phyloP scores from a whole-genome alignment of 345 rosid species.

The Brassica carinata region DNA sequence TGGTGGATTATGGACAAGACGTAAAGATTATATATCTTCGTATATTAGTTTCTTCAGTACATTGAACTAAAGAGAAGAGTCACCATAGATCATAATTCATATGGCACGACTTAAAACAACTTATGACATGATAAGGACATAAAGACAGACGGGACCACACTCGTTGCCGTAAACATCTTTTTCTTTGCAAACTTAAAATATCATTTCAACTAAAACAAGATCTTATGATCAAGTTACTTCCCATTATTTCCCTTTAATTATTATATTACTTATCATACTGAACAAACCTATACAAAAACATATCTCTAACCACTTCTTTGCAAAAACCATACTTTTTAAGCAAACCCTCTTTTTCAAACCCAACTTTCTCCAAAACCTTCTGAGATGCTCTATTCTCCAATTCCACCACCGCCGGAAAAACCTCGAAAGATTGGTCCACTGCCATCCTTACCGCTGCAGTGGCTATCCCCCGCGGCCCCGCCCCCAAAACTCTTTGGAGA shows the following conservation, averaged over 20 bases:
- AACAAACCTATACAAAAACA: constrained; percentile 39
- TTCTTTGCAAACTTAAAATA: constrained; percentile 7
- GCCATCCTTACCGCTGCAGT: constrained; percentile 30
- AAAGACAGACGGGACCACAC: constrained; percentile 7
- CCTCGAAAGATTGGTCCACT: constrained; percentile 13
- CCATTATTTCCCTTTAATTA: neutral
- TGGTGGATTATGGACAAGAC: neutral
- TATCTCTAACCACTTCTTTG: constrained; percentile 56
- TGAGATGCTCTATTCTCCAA: constrained; percentile 58
- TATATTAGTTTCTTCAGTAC: neutral
- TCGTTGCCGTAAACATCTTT: constrained; percentile 14
- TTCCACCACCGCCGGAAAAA: constrained; percentile 43
- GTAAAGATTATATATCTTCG: neutral
- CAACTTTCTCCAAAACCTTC: constrained; percentile 63
- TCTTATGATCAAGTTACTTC: neutral
- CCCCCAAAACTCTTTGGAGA: constrained; percentile 25
- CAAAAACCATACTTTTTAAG: constrained; percentile 55
- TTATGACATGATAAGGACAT: constrained; percentile 12
- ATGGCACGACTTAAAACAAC: neutral
- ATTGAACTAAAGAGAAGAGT: neutral
- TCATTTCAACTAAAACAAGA: neutral
- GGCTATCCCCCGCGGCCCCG: constrained; percentile 27
- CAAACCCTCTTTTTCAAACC: constrained; percentile 63
- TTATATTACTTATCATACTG: neutral
- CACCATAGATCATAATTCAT: constrained; percentile 13